These are phyloP conservation scores for Apiotrichum mycotoxinovorans DNA, from an alignment of 1,284 basidiomycete species.

Conservation along the genomic window DNA sequence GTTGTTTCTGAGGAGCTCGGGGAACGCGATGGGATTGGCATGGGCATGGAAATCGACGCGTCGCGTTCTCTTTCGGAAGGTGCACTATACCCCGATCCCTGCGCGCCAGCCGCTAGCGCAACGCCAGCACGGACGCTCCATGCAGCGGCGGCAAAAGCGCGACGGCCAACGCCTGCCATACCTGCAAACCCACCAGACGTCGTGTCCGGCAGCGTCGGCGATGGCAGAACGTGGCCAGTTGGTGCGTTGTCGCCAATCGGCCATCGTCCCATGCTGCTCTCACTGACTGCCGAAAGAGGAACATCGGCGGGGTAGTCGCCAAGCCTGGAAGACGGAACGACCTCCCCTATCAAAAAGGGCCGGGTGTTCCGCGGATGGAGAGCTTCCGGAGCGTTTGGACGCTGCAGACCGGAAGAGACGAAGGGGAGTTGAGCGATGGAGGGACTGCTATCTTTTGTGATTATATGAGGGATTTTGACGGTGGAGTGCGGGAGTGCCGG, in stretches of 20 bases:
- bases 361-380: not conserved
- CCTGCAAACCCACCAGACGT: constrained; percentile 73
- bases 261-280: constrained; percentile 8
- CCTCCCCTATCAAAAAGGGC: not conserved
- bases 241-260: constrained; percentile 25
- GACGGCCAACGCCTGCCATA: constrained; percentile 82
- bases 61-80: not conserved
- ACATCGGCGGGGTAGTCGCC: constrained; percentile 16
- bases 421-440: constrained; percentile 7
- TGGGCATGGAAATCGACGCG: constrained; percentile 1
- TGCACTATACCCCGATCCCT: not conserved
- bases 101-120: constrained; percentile 20
- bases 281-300: constrained; percentile 14
- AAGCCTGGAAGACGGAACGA: not conserved
- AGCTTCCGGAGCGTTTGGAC: not conserved
- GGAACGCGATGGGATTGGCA: constrained; percentile 1
- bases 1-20: not conserved
- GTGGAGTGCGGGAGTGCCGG: constrained; percentile 42
- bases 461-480: constrained; percentile 14
- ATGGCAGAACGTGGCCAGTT: constrained; percentile 6
- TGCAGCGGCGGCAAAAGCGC: constrained; percentile 77
- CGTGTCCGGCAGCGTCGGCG: constrained; percentile 57
- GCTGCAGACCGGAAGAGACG: not conserved
- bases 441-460: not conserved
- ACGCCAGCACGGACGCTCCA: constrained; percentile 46